A percentile compares a stretch with the other conserved stretches of the same genome.
phyloP scores from a whole-genome alignment of 1,284 basidiomycete genomes.

The Ustilago hordei region DNA sequence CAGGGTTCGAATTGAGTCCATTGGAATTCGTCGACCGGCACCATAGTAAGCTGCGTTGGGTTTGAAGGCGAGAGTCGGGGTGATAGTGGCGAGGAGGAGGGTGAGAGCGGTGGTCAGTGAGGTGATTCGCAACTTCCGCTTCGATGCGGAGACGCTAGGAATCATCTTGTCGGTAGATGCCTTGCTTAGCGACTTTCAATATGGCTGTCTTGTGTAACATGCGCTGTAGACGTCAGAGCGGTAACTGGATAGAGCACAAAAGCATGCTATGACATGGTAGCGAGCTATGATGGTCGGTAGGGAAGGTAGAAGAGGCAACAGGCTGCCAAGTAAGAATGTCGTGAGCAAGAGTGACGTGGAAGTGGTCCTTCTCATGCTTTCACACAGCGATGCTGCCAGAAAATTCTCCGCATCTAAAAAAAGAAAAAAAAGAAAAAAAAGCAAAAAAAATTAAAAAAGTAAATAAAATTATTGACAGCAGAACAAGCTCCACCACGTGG shows the following conservation, averaged over 20 bases:
- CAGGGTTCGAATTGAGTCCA: constrained; percentile 75
- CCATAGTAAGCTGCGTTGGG: constrained; percentile 39
- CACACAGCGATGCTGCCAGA: constrained; percentile 7
- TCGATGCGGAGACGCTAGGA: background rate
- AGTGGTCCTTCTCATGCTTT: constrained; percentile 1
- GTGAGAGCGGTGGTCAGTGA: background rate
- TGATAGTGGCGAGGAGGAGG: background rate
- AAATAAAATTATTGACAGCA: background rate
- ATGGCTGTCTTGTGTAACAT: too few species aligned
- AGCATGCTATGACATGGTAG: background rate
- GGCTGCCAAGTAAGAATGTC: background rate
- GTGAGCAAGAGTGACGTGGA: constrained; percentile 26
- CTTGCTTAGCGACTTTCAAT: background rate
- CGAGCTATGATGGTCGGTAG: background rate
- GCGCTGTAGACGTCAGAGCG: too few species aligned
- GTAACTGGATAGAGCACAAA: too few species aligned
- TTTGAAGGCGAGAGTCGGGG: background rate
- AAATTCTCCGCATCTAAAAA: constrained; percentile 3
- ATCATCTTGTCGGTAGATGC: background rate
- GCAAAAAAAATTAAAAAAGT: background rate
- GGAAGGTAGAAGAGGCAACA: background rate
- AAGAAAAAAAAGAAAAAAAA: background rate
- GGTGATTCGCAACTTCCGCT: background rate
- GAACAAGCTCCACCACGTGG: background rate
- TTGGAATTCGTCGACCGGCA: constrained; percentile 30